Base-by-base conservation (phyloP, 2,329 filamentous ascomycete genomes). In the Fusarium udum region DNA sequence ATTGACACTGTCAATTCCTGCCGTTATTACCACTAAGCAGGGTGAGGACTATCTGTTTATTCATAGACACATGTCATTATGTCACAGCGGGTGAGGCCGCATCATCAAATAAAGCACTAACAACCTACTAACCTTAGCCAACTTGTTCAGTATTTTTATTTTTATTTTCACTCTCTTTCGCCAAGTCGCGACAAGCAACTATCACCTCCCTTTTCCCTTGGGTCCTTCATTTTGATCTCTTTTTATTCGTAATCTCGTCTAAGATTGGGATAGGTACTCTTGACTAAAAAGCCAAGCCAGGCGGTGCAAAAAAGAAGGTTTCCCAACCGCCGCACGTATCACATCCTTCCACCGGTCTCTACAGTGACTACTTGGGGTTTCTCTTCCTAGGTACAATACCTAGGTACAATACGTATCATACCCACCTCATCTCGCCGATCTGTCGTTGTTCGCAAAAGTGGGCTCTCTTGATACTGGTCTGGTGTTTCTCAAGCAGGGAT, bases 401-500 rank as follows among this genome's bases (percentile, higher is more conserved):
- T 28, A 28, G 26, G 26, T 48, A 40, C 48, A 49, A 49, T 32
- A 49, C 46, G 31, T 24, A 34, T 24, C 31, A 24, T 72, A 61
- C 32, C 69, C 71, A 67, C 66, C 64, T 68, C 53, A 56, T 72
- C 64, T 53, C 48, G 51, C 42, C 68, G 53, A 69, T 72, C 71
- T 65, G 63, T 74, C 39, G 67, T 71, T 72, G 64, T 68, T 39
- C 58, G 46, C 56, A 61, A 62, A 71, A 49, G 71, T 74, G 62
- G 55, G n/a, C 49, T 36, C 61, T 67, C 68, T 55, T 62, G 39
- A 66, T 61, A 61, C 64, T 73, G 51, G 66, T 49, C 53, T 66
- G 43, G 60, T 59, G 49, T 75, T 67, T 65, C 49, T 66, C 34
- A 37, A 59, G 31, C 75, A 76, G 71, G 73, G 71, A 73, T 77